Evolutionary conservation across 2,329 filamentous ascomycete species (phyloP), one percentile per base, ranked within the genome.

Genomic region (Colletotrichum spinosum): DNA sequence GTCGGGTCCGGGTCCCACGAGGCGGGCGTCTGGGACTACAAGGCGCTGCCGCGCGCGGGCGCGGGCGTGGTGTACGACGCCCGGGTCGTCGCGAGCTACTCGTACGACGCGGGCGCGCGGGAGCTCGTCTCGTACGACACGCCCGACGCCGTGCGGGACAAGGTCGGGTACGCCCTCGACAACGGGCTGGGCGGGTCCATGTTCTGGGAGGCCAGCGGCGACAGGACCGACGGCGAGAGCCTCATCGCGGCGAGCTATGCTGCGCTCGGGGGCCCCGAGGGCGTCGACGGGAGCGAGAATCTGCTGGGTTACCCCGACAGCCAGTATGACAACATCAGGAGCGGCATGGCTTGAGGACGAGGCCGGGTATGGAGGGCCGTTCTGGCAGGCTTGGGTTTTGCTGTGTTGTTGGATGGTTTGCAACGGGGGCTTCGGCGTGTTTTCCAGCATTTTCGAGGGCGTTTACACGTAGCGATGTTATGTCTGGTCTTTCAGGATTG

Each of bases 151-250:
- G 83, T 88, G 37, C 75, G 79, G 55, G 73, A 79, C 69, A 97
- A 96, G 80, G 87, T 88, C 6, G 72, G 79, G 3, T 95, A 90
- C 74, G 86, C 94, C 70, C 83, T 85, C 76, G 72, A 78, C 54
- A 81, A 83, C 60, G 84, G 87, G 0, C 82, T 96, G 1, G 92
- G 89, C 4, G 93, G 92, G 33, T 88, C 86, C 37, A 95, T 96
- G 92, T 97, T 92, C 86, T 97, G 92, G 92, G 92, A 96, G 75
- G 88, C 86, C 13, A 92, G 88, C 67, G 88, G 84, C 8, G 93
- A 97, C 75, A 84, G 84, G 71, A 82, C 72, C 4, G 87, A 84
- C 15, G 77, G 76, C 10, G 83, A 84, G 3, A 92, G 88, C 69
- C 78, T 96, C 70, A 89, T 92, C 61, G 72, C 75, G 41, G 83